These are phyloP conservation scores for Ganoderma resinaceum DNA, from an alignment of 1,284 basidiomycete species.

Conservation along the genomic window DNA sequence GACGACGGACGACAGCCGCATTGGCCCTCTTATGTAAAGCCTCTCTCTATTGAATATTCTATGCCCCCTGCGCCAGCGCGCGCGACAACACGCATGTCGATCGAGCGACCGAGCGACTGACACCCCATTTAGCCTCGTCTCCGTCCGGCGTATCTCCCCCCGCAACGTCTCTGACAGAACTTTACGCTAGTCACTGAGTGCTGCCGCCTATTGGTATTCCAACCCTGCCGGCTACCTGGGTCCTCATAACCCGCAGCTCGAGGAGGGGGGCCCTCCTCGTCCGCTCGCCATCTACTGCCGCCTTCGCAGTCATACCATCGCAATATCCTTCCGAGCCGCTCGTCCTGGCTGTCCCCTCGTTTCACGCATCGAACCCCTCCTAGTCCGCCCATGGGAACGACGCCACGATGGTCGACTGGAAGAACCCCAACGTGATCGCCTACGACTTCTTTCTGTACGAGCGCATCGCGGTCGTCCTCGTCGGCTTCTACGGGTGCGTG, in stretches of 20 bases:
- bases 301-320: background rate
- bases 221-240: background rate
- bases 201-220: background rate
- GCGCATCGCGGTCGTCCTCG: slow-evolving; percentile 22
- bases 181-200: background rate
- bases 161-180: background rate
- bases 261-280: background rate
- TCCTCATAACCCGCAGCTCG: background rate
- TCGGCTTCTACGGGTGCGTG: slow-evolving; percentile 27
- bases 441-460: slow-evolving; percentile 22
- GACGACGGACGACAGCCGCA: background rate
- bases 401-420: slow-evolving; percentile 18
- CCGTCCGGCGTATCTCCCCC: background rate
- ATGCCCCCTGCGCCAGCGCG: background rate
- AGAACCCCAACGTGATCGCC: slow-evolving; percentile 17
- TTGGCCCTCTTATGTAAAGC: background rate
- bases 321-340: background rate
- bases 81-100: background rate
- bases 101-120: background rate
- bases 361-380: background rate
- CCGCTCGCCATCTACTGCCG: background rate
- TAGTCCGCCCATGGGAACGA: background rate
- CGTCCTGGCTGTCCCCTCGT: background rate
- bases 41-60: no score
- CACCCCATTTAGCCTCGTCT: background rate